Percentiles rank a stretch among this genome's conserved stretches.
Evolutionary conservation across 495 filamentous ascomycete species (phyloP).

Genomic region (Neurospora tetraspora): DNA sequence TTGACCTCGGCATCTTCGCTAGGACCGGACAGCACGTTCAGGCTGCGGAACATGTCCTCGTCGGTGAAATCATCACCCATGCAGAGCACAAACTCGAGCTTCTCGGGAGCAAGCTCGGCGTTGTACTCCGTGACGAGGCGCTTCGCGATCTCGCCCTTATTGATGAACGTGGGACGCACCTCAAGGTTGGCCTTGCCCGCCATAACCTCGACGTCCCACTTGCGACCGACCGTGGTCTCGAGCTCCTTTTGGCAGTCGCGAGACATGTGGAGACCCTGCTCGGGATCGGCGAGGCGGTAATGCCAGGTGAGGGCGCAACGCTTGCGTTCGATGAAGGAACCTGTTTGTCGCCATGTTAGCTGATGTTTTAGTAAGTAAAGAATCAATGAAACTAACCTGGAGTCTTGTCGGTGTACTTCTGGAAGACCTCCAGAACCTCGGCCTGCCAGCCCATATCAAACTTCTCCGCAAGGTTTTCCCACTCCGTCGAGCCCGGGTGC

Average conservation of each 20-base stretch:
- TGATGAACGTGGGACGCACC: constrained; percentile 90
- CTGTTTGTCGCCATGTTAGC: constrained; percentile 30
- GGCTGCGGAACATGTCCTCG: constrained; percentile 75
- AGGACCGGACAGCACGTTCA: constrained; percentile 40
- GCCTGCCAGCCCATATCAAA: constrained; percentile 84
- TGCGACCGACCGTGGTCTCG: constrained; percentile 58
- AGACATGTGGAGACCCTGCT: constrained; percentile 66
- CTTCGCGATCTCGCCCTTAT: constrained; percentile 89
- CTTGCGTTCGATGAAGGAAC: constrained; percentile 86
- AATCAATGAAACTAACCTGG: constrained; percentile 43
- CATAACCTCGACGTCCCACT: constrained; percentile 90
- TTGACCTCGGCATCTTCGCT: constrained; percentile 32
- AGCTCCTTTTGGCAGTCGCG: constrained; percentile 68
- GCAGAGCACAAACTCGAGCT: constrained; percentile 76
- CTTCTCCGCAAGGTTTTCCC: constrained; percentile 77
- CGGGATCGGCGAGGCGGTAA: constrained; percentile 80
- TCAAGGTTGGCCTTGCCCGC: constrained; percentile 91
- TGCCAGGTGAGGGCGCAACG: constrained; percentile 93
- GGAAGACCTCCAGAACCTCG: constrained; percentile 69
- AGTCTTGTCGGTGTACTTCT: constrained; percentile 73
- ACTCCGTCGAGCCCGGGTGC: constrained; percentile 57
- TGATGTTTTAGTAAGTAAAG: neutral
- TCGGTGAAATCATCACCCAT: constrained; percentile 93
- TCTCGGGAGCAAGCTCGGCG: constrained; percentile 27
- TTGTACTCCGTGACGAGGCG: constrained; percentile 59